Evolutionary conservation across 768 basidiomycete species (phyloP).

Genomic region (Tricholoma furcatifolium): DNA sequence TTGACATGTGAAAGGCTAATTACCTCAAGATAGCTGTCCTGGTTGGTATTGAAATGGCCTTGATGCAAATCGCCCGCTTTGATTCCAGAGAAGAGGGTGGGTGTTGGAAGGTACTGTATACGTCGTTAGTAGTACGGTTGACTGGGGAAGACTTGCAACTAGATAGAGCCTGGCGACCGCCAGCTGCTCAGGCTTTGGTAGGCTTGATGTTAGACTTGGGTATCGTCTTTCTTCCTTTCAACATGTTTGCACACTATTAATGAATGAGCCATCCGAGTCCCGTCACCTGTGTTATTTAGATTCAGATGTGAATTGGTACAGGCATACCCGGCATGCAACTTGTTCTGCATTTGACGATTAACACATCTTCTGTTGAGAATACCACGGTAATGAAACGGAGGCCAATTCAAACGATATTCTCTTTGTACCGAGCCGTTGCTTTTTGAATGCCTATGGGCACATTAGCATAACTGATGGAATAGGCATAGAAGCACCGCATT

Average conservation of each 20-base stretch:
- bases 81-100: conserved; percentile 75
- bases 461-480: not conserved
- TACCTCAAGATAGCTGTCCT: conserved; percentile 94
- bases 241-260: conserved; percentile 75
- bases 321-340: conserved; percentile 58
- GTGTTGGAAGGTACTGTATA: conserved; percentile 72
- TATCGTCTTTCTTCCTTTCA: conserved; percentile 63
- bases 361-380: conserved; percentile 86
- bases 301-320: not conserved
- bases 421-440: conserved; percentile 83
- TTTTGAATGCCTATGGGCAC: conserved; percentile 75
- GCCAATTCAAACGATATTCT: conserved; percentile 60
- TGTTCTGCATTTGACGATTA: conserved; percentile 71
- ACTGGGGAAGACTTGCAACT: conserved; percentile 50
- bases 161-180: conserved; percentile 62
- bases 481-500: conserved; percentile 27
- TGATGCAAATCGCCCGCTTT: conserved; percentile 84
- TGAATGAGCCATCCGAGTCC: not conserved
- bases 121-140: not conserved
- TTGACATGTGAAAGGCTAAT: conserved; percentile 9
- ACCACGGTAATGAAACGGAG: conserved; percentile 58
- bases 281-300: too few relatives aligned
- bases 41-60: conserved; percentile 93
- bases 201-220: conserved; percentile 63
- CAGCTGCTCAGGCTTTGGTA: conserved; percentile 53